These are phyloP conservation scores for Microbotryomycetes sp. DNA, from an alignment of 1,284 basidiomycete species.

Conservation along the genomic window DNA sequence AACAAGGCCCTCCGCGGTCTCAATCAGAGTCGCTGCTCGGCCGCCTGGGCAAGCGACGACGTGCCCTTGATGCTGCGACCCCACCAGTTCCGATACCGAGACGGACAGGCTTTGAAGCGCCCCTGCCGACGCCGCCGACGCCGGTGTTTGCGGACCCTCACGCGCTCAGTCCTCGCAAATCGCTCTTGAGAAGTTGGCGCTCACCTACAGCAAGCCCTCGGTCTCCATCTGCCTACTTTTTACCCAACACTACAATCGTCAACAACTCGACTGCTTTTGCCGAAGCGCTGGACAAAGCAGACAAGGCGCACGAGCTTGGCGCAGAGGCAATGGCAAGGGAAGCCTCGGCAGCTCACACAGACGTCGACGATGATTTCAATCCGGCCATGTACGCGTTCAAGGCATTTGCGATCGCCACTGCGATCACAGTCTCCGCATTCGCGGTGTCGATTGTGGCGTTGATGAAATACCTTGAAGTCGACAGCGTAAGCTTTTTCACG, in stretches of 20 bases:
- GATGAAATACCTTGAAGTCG: conserved; percentile 17
- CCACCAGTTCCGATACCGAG: neutral
- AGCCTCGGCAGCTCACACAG: neutral
- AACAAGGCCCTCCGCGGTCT: too few species aligned
- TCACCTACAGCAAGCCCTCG: neutral
- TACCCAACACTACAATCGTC: conserved; percentile 22
- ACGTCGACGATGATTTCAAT: conserved; percentile 27
- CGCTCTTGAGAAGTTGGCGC: neutral
- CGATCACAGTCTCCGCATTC: conserved; percentile 14
- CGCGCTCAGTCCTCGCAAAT: neutral
- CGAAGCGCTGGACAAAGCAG: conserved; percentile 5
- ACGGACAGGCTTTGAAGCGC: neutral
- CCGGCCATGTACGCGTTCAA: conserved; percentile 24
- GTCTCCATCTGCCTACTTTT: conserved; percentile 17
- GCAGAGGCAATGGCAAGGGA: neutral
- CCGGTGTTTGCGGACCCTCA: neutral
- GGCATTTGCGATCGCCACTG: conserved; percentile 24
- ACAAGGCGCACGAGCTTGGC: conserved; percentile 25
- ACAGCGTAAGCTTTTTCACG: conserved; percentile 11
- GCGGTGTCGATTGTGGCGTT: conserved; percentile 9
- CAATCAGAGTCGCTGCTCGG: neutral
- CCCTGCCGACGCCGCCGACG: neutral
- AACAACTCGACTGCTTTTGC: conserved; percentile 13
- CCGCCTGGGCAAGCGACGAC: neutral
- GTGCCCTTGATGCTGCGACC: neutral